Conservation (phyloP, 2,329 filamentous ascomycete species). For the Colletotrichum tofieldiae region DNA sequence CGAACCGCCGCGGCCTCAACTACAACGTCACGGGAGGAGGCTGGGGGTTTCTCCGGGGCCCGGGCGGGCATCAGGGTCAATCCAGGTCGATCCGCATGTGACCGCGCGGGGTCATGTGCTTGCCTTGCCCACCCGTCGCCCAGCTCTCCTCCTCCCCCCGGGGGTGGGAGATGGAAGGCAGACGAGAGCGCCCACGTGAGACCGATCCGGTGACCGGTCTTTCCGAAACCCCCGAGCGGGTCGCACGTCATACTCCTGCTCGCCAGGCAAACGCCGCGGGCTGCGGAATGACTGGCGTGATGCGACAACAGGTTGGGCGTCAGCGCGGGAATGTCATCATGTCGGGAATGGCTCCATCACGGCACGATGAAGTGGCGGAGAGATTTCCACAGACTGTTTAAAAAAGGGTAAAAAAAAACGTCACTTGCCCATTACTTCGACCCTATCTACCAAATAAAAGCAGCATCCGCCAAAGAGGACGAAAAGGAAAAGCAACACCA, state of each 20-base stretch:
- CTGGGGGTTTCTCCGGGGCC: neutral
- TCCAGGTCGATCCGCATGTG: slow-evolving; percentile 9
- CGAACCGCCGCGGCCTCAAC: no score
- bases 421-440: slow-evolving; percentile 42
- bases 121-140: neutral
- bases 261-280: neutral
- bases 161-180: neutral
- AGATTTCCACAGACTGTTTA: neutral
- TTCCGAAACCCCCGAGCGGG: slow-evolving; percentile 1
- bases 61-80: neutral
- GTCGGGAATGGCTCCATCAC: neutral
- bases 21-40: neutral
- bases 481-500: neutral
- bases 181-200: slow-evolving; percentile 8
- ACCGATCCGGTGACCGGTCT: slow-evolving; percentile 24
- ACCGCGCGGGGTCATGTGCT: slow-evolving; percentile 19
- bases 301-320: neutral
- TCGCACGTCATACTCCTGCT: slow-evolving; percentile 1
- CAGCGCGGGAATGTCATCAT: neutral
- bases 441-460: slow-evolving; percentile 39
- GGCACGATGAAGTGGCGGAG: neutral
- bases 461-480: slow-evolving; percentile 22
- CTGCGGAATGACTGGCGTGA: neutral
- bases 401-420: slow-evolving; percentile 15
- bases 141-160: neutral